phyloP scores from a whole-genome alignment of 331 rosid species.

The Malus hybrid region DNA sequence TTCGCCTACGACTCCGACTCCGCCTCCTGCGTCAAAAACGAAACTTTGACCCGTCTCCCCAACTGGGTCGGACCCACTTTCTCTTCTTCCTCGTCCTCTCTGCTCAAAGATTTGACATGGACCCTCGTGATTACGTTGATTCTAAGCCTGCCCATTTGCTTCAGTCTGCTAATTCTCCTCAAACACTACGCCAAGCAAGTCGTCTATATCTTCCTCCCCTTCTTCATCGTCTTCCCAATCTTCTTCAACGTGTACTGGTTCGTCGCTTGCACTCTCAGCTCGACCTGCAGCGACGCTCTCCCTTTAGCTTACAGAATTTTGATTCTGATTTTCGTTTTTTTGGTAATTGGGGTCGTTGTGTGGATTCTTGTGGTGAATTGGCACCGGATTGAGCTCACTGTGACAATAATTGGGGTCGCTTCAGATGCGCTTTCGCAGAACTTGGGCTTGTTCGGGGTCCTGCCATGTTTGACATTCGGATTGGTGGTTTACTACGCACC shows the following conservation, averaged over 20 bases:
- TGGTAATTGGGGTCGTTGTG: constrained; percentile 52
- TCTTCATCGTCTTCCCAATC: constrained; percentile 57
- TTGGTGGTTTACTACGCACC: constrained; percentile 64
- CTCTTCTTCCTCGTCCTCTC: constrained; percentile 28
- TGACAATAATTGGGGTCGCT: constrained; percentile 67
- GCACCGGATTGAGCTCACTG: constrained; percentile 77
- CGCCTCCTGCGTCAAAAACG: constrained; percentile 38
- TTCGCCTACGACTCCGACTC: constrained; percentile 44
- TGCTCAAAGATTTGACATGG: constrained; percentile 48
- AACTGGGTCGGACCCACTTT: not conserved
- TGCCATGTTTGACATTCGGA: constrained; percentile 53
- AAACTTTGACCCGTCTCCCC: not conserved
- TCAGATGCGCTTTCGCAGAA: constrained; percentile 61
- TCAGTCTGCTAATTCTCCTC: constrained; percentile 43
- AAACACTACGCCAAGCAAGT: constrained; percentile 73
- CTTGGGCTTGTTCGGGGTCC: constrained; percentile 49
- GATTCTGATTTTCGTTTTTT: constrained; percentile 47
- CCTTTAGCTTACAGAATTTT: constrained; percentile 60
- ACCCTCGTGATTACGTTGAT: constrained; percentile 54
- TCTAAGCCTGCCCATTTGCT: constrained; percentile 53
- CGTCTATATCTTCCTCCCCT: constrained; percentile 61
- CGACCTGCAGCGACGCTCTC: constrained; percentile 46
- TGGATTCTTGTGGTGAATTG: constrained; percentile 77
- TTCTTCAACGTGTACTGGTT: constrained; percentile 80
- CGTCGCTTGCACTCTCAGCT: constrained; percentile 64